These are phyloP conservation scores for Fusarium ambrosium DNA, from an alignment of 2,329 filamentous ascomycete genomes.

Conservation along the genomic window DNA sequence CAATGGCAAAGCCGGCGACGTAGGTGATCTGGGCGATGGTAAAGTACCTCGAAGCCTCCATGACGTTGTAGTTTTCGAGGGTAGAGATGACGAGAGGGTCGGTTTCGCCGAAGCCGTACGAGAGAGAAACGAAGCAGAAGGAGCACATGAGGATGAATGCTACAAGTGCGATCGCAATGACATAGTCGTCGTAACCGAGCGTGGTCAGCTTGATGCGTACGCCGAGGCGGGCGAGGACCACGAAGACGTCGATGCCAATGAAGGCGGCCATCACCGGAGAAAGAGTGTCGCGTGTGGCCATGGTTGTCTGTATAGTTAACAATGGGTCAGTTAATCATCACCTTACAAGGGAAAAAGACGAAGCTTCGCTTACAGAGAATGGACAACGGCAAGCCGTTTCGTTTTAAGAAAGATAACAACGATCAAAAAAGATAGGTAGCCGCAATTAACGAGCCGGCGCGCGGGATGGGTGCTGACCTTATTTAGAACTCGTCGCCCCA, in stretches of 20 bases:
- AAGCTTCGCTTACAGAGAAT: not conserved
- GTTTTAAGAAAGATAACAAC: not conserved
- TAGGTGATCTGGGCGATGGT: slow-evolving; percentile 4
- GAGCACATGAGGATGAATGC: slow-evolving; percentile 1
- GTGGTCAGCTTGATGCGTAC: slow-evolving; percentile 13
- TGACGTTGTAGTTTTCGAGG: slow-evolving; percentile 1
- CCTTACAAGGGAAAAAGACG: not conserved
- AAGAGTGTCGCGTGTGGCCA: slow-evolving; percentile 19
- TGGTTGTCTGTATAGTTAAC: not conserved
- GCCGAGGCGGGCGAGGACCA: slow-evolving; percentile 17
- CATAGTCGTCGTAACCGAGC: slow-evolving; percentile 1
- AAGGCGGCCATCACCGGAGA: slow-evolving; percentile 18
- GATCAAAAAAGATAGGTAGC: not conserved
- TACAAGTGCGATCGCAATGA: not conserved
- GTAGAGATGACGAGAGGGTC: not conserved
- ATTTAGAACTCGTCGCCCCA: not conserved
- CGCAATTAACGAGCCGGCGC: not conserved
- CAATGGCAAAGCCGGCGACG: not conserved
- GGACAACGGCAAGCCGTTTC: not conserved
- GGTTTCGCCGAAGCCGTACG: not conserved
- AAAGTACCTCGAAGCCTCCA: slow-evolving; percentile 3
- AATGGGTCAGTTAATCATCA: not conserved
- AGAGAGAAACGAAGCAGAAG: not conserved
- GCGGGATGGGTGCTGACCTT: not conserved
- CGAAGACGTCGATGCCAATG: slow-evolving; percentile 13